Conservation (phyloP, 345 rosid genomes). For the Dipteronia sinensis region DNA sequence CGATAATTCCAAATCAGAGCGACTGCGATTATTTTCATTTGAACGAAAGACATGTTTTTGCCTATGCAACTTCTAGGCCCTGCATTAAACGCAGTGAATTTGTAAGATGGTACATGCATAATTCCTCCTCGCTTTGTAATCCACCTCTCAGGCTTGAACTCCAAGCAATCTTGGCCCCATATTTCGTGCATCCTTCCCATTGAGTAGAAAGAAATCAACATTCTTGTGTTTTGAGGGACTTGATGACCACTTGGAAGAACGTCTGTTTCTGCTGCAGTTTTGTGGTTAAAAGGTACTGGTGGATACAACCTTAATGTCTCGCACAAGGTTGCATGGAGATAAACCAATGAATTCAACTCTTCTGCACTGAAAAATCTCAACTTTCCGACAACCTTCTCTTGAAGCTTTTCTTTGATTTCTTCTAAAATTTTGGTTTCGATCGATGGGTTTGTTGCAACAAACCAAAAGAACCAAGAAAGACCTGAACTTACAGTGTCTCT, state of each 20-base stretch:
- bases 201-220: too few species aligned
- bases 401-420: constrained; percentile 17
- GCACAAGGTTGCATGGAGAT: constrained; percentile 32
- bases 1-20: constrained; percentile 21
- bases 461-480: too few species aligned
- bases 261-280: constrained; percentile 20
- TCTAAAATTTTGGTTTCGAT: too few species aligned
- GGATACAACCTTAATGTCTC: constrained; percentile 33
- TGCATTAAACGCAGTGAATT: constrained; percentile 20
- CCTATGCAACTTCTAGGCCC: constrained; percentile 37
- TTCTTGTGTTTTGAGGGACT: too few species aligned
- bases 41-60: constrained; percentile 21
- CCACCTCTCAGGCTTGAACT: too few species aligned
- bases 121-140: constrained; percentile 27
- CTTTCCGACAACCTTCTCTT: too few species aligned
- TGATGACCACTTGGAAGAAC: constrained; percentile 34
- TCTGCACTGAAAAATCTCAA: background rate
- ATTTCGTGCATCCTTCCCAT: too few species aligned
- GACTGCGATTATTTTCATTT: constrained; percentile 18
- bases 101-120: constrained; percentile 24
- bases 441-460: too few species aligned
- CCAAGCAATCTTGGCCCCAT: too few species aligned
- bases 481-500: too few species aligned
- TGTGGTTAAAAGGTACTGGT: constrained; percentile 26
- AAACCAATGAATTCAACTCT: constrained; percentile 19